phyloP scores from a whole-genome alignment of 371 early-diverging fungal genomes.

The Parasitella parasitica region DNA sequence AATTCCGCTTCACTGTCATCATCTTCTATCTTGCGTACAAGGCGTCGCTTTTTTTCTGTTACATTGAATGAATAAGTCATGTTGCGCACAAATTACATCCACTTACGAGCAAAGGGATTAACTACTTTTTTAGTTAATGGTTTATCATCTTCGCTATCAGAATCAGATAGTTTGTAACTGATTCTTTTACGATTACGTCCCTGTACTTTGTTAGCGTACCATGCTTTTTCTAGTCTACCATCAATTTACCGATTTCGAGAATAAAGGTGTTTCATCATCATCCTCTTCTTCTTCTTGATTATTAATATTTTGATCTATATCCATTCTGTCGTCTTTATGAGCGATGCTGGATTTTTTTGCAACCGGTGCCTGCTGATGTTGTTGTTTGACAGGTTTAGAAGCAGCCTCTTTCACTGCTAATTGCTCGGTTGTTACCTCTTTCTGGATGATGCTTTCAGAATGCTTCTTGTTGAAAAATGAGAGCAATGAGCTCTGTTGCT shows the following conservation, averaged over 20 bases:
- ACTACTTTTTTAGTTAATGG: not conserved
- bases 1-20: conserved; percentile 23
- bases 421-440: not conserved
- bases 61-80: no score
- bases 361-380: not conserved
- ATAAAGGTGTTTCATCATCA: not conserved
- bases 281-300: not conserved
- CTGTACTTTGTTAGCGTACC: not conserved
- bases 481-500: conserved; percentile 1
- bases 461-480: conserved; percentile 4
- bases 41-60: conserved; percentile 1
- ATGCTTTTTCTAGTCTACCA: no score
- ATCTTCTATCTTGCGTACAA: conserved; percentile 2
- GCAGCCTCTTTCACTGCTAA: not conserved
- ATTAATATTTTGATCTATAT: not conserved
- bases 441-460: not conserved
- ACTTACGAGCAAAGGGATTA: not conserved
- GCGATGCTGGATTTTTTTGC: not conserved
- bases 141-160: not conserved
- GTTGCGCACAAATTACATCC: no score
- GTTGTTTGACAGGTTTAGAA: not conserved
- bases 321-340: not conserved
- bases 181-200: not conserved
- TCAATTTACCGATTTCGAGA: not conserved
- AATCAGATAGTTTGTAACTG: not conserved